Conservation (phyloP, 2,329 filamentous ascomycete genomes). For the Neonectria hederae region DNA sequence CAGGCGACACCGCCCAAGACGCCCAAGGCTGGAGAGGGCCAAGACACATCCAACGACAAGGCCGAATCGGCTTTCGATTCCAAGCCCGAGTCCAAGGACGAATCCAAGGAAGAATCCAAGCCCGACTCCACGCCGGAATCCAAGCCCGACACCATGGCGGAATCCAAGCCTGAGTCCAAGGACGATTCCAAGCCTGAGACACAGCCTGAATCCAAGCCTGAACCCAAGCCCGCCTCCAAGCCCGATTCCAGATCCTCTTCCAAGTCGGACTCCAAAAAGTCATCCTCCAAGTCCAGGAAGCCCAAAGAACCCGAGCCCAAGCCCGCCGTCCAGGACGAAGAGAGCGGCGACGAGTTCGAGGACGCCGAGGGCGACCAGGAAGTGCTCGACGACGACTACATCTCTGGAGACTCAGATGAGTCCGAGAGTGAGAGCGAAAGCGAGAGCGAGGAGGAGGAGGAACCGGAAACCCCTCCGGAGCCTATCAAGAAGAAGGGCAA, state of each 20-base stretch:
- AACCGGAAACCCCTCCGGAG: slow-evolving; percentile 37
- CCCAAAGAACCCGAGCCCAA: not conserved
- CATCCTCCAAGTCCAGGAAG: slow-evolving; percentile 3
- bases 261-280: not conserved
- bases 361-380: slow-evolving; percentile 31
- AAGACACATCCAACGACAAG: not conserved
- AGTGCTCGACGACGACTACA: slow-evolving; percentile 7
- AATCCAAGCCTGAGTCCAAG: slow-evolving; percentile 15
- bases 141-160: slow-evolving; percentile 23
- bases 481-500: slow-evolving; percentile 11
- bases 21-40: not conserved
- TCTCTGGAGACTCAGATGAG: slow-evolving; percentile 12
- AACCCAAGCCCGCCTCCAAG: slow-evolving; percentile 16
- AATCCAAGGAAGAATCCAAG: slow-evolving; percentile 5
- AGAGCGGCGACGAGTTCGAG: slow-evolving; percentile 25
- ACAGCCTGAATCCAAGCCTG: slow-evolving; percentile 20
- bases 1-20: slow-evolving; percentile 19
- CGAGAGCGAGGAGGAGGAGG: slow-evolving; percentile 36
- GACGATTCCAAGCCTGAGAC: slow-evolving; percentile 19
- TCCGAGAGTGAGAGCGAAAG: slow-evolving; percentile 24
- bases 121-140: not conserved
- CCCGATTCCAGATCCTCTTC: not conserved
- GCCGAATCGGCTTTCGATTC: not conserved
- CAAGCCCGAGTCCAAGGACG: not conserved
- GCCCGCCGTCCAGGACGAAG: slow-evolving; percentile 13